phyloP scores from a whole-genome alignment of 805 yeast species.

The Suhomyces emberorum region DNA sequence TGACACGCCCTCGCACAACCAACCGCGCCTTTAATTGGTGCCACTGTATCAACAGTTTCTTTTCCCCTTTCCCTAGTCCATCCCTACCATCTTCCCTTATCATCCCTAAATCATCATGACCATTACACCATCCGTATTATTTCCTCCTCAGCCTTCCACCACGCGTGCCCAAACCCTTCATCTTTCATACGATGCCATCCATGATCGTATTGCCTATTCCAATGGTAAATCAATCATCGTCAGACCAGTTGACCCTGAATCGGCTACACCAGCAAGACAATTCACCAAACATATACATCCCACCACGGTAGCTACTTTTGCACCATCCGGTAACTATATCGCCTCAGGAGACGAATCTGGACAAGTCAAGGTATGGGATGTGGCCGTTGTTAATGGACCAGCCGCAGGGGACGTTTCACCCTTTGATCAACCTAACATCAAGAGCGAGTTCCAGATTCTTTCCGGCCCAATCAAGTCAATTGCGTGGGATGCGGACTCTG shows the following conservation, averaged over 20 bases:
- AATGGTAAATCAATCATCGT: slow-evolving; percentile 76
- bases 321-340: slow-evolving; percentile 86
- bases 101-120: slow-evolving; percentile 17
- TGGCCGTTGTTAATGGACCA: slow-evolving; percentile 33
- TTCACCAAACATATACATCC: slow-evolving; percentile 67
- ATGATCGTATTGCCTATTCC: slow-evolving; percentile 75
- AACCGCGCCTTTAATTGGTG: no score
- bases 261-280: slow-evolving; percentile 48
- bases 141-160: slow-evolving; percentile 83
- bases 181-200: slow-evolving; percentile 66
- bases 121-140: slow-evolving; percentile 28
- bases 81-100: no score
- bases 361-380: slow-evolving; percentile 83
- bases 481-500: slow-evolving; percentile 89
- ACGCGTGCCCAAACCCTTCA: slow-evolving; percentile 66
- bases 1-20: no score
- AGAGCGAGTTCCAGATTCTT: slow-evolving; percentile 77
- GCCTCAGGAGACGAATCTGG: slow-evolving; percentile 95
- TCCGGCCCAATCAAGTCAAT: slow-evolving; percentile 79
- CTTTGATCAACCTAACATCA: slow-evolving; percentile 50
- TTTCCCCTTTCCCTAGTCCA: no score
- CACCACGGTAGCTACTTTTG: slow-evolving; percentile 81
- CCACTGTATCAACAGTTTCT: no score
- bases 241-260: slow-evolving; percentile 56
- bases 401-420: slow-evolving; percentile 32